Evolutionary conservation across 2,329 filamentous ascomycete genomes (phyloP), one percentile per base, ranked within the genome.

Genomic region (Phoma sp.): DNA sequence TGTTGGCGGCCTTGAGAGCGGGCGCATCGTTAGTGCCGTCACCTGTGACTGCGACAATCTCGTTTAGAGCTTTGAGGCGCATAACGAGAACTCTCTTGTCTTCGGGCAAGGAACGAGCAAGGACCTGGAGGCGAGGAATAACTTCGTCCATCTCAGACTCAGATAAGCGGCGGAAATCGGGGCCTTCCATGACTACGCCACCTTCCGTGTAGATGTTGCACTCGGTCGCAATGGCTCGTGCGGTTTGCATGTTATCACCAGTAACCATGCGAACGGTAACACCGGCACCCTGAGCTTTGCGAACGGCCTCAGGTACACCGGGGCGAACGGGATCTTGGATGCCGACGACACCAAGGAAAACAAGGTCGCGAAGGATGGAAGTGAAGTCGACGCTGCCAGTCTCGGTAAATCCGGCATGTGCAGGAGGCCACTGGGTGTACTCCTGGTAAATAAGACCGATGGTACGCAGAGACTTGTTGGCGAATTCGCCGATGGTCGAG

Each of bases 21-120:
- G 93, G 93, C 4, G 93, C 95, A 76, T 99, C 95, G 71, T 99
- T 98, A 73, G 97, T 93, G 74, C 93, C 95, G 71, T 98, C 93
- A 67, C 95, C 93, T 60, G 93, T 99, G 90, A 99, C 97, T 62
- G 95, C 93, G 56, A 98, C 95, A 37, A 97, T 93, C 72, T 98
- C 91, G 49, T 91, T 90, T 37, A 90, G 81, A 43, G 89, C 90
- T 75, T 98, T 95, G 38, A 98, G 88, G 26, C 97, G 87, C 73
- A 97, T 92, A 37, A 99, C 93, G 33, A 99, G 86, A 76, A 91
- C 93, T 9, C 90, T 93, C 83, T 99, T 99, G 83, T 99, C 95
- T 47, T 84, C 86, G 42, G 95, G 95, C 74, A 97, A 93, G n/a
- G 96, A 95, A 60, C 93, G 90, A 25, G 93, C 97, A 79, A 98